phyloP scores from a whole-genome alignment of 2,329 filamentous ascomycete genomes.

The Microcera coccophila region DNA sequence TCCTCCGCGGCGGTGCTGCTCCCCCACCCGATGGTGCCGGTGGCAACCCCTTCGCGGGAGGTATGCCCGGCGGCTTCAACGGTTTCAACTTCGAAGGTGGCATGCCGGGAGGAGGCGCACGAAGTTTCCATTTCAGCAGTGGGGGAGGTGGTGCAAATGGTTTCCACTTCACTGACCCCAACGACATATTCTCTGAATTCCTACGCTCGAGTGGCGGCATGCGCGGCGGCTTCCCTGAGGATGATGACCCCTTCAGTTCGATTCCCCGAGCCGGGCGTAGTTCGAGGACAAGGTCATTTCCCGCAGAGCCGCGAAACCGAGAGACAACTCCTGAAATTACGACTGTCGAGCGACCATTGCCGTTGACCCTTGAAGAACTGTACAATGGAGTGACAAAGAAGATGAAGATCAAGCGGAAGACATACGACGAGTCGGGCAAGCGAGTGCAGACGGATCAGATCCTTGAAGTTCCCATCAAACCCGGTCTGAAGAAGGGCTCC shows the following conservation, averaged over 20 bases:
- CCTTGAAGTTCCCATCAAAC: conserved; percentile 91
- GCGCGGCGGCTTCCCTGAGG: conserved; percentile 37
- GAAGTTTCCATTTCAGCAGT: conserved; percentile 64
- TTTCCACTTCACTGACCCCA: conserved; percentile 81
- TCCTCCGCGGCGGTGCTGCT: conserved; percentile 72
- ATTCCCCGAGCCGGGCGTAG: conserved; percentile 41
- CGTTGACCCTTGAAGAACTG: conserved; percentile 81
- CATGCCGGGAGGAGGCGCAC: conserved; percentile 43
- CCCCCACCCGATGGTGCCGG: conserved; percentile 59
- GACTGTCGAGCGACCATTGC: conserved; percentile 80
- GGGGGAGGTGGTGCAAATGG: conserved; percentile 50
- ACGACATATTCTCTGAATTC: conserved; percentile 83
- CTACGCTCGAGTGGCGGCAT: conserved; percentile 55
- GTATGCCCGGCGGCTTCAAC: conserved; percentile 52
- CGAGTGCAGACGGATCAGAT: conserved; percentile 84
- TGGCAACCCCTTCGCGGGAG: conserved; percentile 56
- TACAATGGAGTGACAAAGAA: conserved; percentile 88
- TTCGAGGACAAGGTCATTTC: conserved; percentile 41
- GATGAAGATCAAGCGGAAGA: conserved; percentile 97
- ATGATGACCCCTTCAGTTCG: conserved; percentile 48
- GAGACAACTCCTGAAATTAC: conserved; percentile 74
- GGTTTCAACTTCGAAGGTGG: conserved; percentile 50
- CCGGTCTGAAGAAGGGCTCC: conserved; percentile 90
- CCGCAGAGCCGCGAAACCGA: conserved; percentile 29
- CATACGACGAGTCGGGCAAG: conserved; percentile 81